Percentiles rank a stretch among this genome's conserved stretches.
Conservation (phyloP, 768 basidiomycete genomes). For the Panus rudis region DNA sequence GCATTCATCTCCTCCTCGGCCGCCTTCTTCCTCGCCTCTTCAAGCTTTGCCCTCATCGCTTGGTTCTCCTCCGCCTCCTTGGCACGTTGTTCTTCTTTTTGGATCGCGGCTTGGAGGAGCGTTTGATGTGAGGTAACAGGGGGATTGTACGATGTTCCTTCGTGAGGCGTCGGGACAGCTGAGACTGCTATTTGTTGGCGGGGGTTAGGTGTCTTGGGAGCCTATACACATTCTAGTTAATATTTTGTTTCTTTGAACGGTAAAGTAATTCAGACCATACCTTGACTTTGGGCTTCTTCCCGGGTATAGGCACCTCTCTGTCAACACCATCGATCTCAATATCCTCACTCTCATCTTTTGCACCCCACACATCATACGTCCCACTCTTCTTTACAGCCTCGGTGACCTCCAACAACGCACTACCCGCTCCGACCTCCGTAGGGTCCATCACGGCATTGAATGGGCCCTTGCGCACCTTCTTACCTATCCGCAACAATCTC, state of each 20-base stretch:
- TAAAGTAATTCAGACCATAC: too few relatives aligned
- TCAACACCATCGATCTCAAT: too few relatives aligned
- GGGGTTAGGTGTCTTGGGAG: conserved; percentile 40
- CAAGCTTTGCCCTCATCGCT: conserved; percentile 49
- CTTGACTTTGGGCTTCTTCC: conserved; percentile 38
- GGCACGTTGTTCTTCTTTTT: conserved; percentile 53
- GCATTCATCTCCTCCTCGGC: conserved; percentile 24
- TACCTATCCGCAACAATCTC: conserved; percentile 68
- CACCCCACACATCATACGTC: conserved; percentile 57
- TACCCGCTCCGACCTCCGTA: conserved; percentile 59
- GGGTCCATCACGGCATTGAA: conserved; percentile 68
- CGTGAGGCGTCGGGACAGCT: conserved; percentile 66
- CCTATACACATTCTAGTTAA: too few relatives aligned
- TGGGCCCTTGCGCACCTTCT: conserved; percentile 62
- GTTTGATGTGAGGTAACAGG: conserved; percentile 64
- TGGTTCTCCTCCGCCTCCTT: conserved; percentile 47
- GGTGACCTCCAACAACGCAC: conserved; percentile 54
- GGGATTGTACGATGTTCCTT: conserved; percentile 88
- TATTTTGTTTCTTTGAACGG: too few relatives aligned
- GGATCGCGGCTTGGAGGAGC: conserved; percentile 60
- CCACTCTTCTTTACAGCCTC: conserved; percentile 66
- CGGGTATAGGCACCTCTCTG: conserved; percentile 32
- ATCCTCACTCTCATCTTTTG: conserved; percentile 13
- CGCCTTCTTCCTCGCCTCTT: conserved; percentile 34
- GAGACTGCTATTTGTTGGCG: conserved; percentile 52